Evolutionary conservation across 352 stramenopile genomes (phyloP), one percentile per base, ranked within the genome.

Genomic region (Phytopythium delawarense): DNA sequence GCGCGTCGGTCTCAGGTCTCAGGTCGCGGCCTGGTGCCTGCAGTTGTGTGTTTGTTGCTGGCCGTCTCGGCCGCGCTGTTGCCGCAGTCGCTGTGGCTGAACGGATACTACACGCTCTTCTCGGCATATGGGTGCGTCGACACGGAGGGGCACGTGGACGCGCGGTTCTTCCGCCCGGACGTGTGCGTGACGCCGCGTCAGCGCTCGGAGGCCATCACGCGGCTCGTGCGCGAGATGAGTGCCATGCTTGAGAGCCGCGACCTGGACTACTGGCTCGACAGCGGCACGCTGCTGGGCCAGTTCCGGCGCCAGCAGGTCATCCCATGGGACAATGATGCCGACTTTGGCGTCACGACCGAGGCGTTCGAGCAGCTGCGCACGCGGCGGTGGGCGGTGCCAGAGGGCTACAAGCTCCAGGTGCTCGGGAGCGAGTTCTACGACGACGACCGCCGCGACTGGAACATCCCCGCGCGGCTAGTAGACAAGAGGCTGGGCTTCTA

Each of bases 201-300:
- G 32, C 78, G 78, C 56, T 70, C 70, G 2, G 57, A 78, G 53
- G 64, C 61, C 66, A 76, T 87, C 46, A 71, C 66, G 16, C 51
- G 68, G 12, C 67, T 84, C 40, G 61, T 87, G n/a, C 65, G 71
- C 7, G 67, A 75, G 34, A 74, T 83, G 58, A 74, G 66, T 52
- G 59, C 46, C 16, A 59, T 84, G 57, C 64, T 86, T 1, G 67
- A 79, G 49, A 72, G 61, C 28, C 62, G 69, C 9, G 65, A 83
- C 37, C 60, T 88, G 15, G 75, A 81, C 65, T 90, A 87, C 64
- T 90, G 81, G 81, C 44, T 90, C 53, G 81, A 90, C 65, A 84
- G 77, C 57, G 81, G 76, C 66, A 84, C 78, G 12, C 62, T 90
- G 49, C 58, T 87, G 34, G 79, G 81, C 2, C 76, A 86, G 62